Evolutionary conservation across 2,329 filamentous ascomycete species (phyloP).

Genomic region (Diaporthe citriasiana): DNA sequence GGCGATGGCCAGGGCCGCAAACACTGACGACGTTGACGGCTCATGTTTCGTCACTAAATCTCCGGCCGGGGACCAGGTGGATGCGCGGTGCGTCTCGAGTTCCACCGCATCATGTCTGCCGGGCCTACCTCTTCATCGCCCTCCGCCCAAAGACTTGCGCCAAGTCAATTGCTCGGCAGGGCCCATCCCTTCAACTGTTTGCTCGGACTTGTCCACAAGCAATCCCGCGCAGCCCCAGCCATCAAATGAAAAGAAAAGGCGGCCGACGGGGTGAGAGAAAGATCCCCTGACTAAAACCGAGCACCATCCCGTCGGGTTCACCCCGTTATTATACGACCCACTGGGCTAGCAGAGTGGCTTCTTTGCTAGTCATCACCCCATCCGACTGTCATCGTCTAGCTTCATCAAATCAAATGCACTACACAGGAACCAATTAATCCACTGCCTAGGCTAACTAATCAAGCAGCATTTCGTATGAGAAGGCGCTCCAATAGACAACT

Average conservation of each 20-base stretch:
- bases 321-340: not conserved
- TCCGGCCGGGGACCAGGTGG: constrained; percentile 8
- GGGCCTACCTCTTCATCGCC: too few species aligned
- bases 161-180: constrained; percentile 10
- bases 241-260: too few species aligned
- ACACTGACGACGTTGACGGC: constrained; percentile 13
- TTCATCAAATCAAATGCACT: not conserved
- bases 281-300: not conserved
- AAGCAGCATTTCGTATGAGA: not conserved
- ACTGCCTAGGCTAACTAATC: not conserved
- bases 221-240: constrained; percentile 21
- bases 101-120: not conserved
- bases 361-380: not conserved
- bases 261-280: too few species aligned
- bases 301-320: constrained; percentile 17
- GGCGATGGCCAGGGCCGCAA: constrained; percentile 6
- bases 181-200: not conserved
- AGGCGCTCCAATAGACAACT: not conserved
- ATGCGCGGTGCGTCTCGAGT: constrained; percentile 22
- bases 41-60: constrained; percentile 25
- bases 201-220: not conserved
- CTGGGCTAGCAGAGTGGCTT: constrained; percentile 1
- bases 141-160: constrained; percentile 17
- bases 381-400: not conserved
- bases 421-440: not conserved